Percentiles rank a stretch among this genome's conserved stretches.
phyloP scores from a whole-genome alignment of 768 basidiomycete species.

The Lactifluus hygrophoroides region DNA sequence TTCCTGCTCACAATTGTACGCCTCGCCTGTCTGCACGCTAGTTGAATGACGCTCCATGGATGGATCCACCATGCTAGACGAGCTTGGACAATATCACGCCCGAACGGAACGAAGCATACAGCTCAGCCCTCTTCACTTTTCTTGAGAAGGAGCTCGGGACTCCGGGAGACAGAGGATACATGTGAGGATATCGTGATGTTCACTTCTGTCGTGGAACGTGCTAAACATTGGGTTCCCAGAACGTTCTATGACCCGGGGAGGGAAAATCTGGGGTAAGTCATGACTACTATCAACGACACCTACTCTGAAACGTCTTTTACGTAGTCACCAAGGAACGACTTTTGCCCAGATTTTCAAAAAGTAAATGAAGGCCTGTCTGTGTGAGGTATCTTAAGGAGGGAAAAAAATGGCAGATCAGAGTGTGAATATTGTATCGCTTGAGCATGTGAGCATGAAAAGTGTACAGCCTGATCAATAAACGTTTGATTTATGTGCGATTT shows the following conservation, averaged over 20 bases:
- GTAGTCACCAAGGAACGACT: conserved; percentile 40
- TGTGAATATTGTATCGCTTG: too few species aligned
- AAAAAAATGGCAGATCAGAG: too few species aligned
- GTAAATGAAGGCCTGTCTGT: background rate
- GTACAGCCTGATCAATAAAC: too few species aligned
- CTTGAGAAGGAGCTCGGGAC: conserved; percentile 47
- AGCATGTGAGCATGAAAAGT: too few species aligned
- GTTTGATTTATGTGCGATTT: too few species aligned
- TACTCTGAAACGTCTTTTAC: background rate
- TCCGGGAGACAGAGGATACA: conserved; percentile 48
- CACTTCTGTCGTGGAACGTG: background rate
- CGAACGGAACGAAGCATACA: conserved; percentile 42
- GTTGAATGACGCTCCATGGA: background rate
- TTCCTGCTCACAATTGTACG: conserved; percentile 52
- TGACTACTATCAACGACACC: background rate
- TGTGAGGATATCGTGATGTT: conserved; percentile 35
- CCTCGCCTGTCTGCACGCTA: conserved; percentile 12
- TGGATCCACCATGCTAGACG: conserved; percentile 37
- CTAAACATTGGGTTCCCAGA: conserved; percentile 21
- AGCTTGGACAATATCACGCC: conserved; percentile 50
- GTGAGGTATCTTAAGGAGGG: too few species aligned
- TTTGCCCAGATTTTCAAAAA: conserved; percentile 36
- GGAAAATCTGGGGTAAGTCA: conserved; percentile 38
- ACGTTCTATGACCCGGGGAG: conserved; percentile 47
- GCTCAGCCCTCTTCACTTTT: conserved; percentile 45